phyloP scores from a whole-genome alignment of 1,284 basidiomycete genomes.

The Pyrrhoderma lamaoense region DNA sequence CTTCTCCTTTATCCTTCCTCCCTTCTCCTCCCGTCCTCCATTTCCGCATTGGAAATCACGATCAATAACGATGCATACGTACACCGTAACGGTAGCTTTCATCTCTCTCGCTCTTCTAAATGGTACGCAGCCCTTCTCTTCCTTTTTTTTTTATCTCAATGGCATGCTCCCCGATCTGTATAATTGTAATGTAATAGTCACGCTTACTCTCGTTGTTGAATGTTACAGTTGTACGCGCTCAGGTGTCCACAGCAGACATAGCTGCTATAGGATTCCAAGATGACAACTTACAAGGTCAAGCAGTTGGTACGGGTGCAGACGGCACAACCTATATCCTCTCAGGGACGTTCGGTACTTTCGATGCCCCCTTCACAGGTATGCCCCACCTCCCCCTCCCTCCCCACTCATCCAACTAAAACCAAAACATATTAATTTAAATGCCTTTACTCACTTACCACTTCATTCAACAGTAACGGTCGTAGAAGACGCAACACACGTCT shows the following conservation, averaged over 20 bases:
- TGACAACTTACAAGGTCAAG: conserved; percentile 7
- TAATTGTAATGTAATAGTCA: background rate
- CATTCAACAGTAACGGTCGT: conserved; percentile 16
- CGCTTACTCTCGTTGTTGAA: background rate
- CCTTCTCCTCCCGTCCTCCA: too few relatives aligned
- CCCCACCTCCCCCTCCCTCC: too few relatives aligned
- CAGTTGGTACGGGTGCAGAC: conserved; percentile 6
- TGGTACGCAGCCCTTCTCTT: too few relatives aligned
- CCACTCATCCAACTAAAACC: background rate
- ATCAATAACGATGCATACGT: too few relatives aligned
- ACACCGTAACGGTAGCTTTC: too few relatives aligned
- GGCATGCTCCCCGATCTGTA: too few relatives aligned
- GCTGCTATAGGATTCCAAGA: conserved; percentile 10
- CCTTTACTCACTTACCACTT: too few relatives aligned
- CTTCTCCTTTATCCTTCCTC: too few relatives aligned
- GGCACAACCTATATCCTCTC: conserved; percentile 13
- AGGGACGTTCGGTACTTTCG: conserved; percentile 3
- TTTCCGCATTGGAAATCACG: too few relatives aligned
- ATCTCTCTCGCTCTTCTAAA: too few relatives aligned
- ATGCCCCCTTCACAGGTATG: conserved; percentile 9
- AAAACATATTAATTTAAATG: too few relatives aligned
- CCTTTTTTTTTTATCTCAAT: too few relatives aligned
- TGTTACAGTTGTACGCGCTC: conserved; percentile 6
- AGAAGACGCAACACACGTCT: conserved; percentile 13
- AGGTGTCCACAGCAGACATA: conserved; percentile 11